Conservation (phyloP, 352 stramenopile genomes). For the Plasmopara muralis region DNA sequence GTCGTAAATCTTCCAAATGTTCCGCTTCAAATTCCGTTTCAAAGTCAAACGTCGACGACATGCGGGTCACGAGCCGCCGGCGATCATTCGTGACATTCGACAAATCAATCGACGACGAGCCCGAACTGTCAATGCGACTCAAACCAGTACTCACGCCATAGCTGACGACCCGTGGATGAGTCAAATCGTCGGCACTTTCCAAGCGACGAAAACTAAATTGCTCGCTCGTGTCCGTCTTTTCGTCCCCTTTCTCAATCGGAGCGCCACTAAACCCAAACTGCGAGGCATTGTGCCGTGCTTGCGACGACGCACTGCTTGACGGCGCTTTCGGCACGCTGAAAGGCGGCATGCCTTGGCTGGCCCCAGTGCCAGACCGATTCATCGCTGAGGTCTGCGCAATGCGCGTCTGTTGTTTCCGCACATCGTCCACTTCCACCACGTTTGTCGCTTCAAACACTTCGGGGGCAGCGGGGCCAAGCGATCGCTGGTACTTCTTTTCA, state of each 20-base stretch:
- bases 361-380: constrained; percentile 22
- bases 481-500: constrained; percentile 67
- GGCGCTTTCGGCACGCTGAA: constrained; percentile 8
- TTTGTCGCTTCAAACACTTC: constrained; percentile 23
- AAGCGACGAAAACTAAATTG: constrained; percentile 27
- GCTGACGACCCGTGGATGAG: not conserved
- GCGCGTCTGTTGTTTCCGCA: constrained; percentile 53
- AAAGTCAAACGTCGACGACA: constrained; percentile 51
- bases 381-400: constrained; percentile 42
- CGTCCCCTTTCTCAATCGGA: constrained; percentile 6
- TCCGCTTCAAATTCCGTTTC: constrained; percentile 49
- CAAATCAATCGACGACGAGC: constrained; percentile 17
- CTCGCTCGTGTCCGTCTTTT: constrained; percentile 7
- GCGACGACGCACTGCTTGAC: constrained; percentile 18
- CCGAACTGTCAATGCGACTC: constrained; percentile 21
- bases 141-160: constrained; percentile 23
- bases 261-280: constrained; percentile 31
- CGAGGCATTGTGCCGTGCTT: constrained; percentile 21
- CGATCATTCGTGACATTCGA: constrained; percentile 12
- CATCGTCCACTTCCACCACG: constrained; percentile 29
- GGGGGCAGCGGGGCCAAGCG: constrained; percentile 30
- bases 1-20: constrained; percentile 32
- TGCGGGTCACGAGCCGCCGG: constrained; percentile 12
- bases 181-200: constrained; percentile 18
- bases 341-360: constrained; percentile 13